Conservation (phyloP, 2,329 filamentous ascomycete genomes). For the Geosmithia putterillii region DNA sequence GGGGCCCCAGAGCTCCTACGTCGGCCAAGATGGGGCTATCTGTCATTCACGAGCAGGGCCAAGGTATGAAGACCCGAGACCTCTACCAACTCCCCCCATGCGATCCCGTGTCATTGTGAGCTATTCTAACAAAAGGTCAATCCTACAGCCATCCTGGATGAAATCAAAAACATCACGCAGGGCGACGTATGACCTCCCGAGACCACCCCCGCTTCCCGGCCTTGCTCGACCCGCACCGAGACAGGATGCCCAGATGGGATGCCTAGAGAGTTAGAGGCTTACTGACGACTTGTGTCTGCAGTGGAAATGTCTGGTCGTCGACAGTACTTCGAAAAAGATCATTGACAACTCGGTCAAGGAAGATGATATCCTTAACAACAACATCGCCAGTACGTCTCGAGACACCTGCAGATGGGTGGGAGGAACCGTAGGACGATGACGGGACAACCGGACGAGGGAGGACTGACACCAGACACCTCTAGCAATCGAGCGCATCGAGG, state of each 20-base stretch:
- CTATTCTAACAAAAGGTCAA: slow-evolving; percentile 7
- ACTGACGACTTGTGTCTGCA: slow-evolving; percentile 20
- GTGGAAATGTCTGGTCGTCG: slow-evolving; percentile 96
- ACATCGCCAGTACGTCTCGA: slow-evolving; percentile 69
- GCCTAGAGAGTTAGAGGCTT: no score
- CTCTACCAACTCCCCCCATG: no score
- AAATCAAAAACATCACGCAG: slow-evolving; percentile 64
- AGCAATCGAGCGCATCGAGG: slow-evolving; percentile 94
- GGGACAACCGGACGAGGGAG: background rate
- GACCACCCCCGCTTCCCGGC: background rate
- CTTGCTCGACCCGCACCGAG: no score
- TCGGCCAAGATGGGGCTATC: slow-evolving; percentile 63
- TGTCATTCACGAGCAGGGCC: slow-evolving; percentile 70
- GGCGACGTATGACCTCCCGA: slow-evolving; percentile 52
- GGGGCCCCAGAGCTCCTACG: background rate
- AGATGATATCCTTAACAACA: slow-evolving; percentile 94
- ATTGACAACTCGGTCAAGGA: slow-evolving; percentile 86
- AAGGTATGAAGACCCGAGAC: slow-evolving; percentile 14
- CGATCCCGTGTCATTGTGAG: background rate
- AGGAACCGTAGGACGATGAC: no score
- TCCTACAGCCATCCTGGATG: slow-evolving; percentile 21
- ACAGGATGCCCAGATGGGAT: background rate
- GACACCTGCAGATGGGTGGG: background rate
- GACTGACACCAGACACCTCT: slow-evolving; percentile 5
- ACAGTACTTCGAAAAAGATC: slow-evolving; percentile 71